These are phyloP conservation scores for Linnemannia hyalina DNA, from an alignment of 192 early-diverging fungal genomes.

Conservation along the genomic window DNA sequence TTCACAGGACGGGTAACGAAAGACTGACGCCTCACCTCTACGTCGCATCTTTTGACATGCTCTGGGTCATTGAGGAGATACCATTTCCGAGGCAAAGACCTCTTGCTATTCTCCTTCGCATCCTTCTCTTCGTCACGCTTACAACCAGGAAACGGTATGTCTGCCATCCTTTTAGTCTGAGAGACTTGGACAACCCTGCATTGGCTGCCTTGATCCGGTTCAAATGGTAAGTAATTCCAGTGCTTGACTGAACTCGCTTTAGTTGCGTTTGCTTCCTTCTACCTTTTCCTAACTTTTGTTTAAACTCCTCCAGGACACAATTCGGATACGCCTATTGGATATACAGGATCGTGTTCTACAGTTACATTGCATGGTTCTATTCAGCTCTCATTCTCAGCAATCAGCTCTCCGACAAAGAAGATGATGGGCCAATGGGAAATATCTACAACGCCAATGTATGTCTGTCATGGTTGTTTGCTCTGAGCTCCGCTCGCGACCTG, in stretches of 20 bases:
- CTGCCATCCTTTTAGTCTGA: neutral
- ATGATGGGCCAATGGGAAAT: no score
- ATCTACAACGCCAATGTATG: neutral
- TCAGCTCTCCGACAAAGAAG: no score
- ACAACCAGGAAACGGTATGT: neutral
- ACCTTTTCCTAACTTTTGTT: no score
- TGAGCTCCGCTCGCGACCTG: neutral
- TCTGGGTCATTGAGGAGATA: neutral
- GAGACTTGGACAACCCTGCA: neutral
- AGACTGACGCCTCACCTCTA: neutral
- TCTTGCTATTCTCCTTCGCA: neutral
- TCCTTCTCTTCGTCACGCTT: neutral
- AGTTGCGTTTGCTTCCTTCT: no score
- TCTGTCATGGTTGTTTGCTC: neutral
- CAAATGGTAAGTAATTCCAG: neutral
- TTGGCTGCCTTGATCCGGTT: neutral
- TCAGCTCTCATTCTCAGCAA: no score
- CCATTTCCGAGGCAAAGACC: neutral
- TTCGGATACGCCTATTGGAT: no score
- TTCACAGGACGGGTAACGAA: neutral
- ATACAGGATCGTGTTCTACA: no score
- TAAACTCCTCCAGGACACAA: no score
- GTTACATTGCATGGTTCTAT: no score
- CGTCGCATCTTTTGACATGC: neutral
- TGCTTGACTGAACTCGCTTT: neutral